Evolutionary conservation across 192 early-diverging fungal species (phyloP).

Genomic region (Backusella luteola): DNA sequence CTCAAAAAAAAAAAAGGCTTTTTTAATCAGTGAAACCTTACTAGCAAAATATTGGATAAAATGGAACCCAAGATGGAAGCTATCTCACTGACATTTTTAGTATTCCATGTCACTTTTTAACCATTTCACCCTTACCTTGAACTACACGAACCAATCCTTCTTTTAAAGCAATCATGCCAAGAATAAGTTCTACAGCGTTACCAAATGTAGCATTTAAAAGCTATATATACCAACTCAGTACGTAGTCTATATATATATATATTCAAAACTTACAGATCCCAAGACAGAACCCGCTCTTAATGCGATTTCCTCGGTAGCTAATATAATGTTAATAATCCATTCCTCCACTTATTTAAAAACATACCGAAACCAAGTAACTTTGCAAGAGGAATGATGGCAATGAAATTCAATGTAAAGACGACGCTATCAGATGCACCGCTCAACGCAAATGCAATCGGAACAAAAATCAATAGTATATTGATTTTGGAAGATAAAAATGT

Average conservation of each 20-base stretch:
- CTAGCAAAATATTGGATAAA: conserved; percentile 86
- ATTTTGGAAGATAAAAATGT: conserved; percentile 57
- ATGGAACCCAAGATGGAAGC: conserved; percentile 87
- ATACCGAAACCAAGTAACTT: conserved; percentile 53
- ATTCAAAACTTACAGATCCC: conserved; percentile 26
- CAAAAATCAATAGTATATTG: conserved; percentile 72
- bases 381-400: conserved; percentile 89
- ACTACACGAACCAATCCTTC: conserved; percentile 63
- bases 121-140: conserved; percentile 38
- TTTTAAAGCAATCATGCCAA: conserved; percentile 65
- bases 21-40: conserved; percentile 30
- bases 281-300: conserved; percentile 38
- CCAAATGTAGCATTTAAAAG: conserved; percentile 43
- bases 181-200: conserved; percentile 88
- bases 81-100: conserved; percentile 14
- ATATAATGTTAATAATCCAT: too few species aligned
- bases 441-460: conserved; percentile 77
- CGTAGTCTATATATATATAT: too few species aligned
- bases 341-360: too few species aligned
- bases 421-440: conserved; percentile 62
- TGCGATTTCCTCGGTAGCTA: conserved; percentile 76
- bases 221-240: background rate
- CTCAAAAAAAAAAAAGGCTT: background rate
- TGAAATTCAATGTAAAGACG: conserved; percentile 84
- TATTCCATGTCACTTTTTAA: background rate